phyloP scores from a whole-genome alignment of 73 alveolate species.

The Durusdinium trenchii region DNA sequence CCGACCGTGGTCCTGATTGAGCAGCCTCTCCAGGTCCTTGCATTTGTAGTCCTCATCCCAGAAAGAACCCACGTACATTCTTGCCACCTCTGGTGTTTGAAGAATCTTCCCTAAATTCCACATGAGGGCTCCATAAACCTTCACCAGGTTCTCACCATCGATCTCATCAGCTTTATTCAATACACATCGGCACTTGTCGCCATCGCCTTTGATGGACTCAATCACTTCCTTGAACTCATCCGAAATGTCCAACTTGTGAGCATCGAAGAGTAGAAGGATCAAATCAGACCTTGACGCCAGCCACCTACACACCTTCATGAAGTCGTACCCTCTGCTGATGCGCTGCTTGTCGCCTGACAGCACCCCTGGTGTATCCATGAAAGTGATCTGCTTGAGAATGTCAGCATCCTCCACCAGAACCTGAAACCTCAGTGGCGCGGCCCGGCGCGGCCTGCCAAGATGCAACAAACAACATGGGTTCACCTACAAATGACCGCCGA shows the following conservation, averaged over 20 bases:
- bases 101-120: slow-evolving; percentile 90
- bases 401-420: slow-evolving; percentile 80
- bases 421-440: slow-evolving; percentile 28
- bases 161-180: slow-evolving; percentile 26
- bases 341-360: slow-evolving; percentile 93
- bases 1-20: slow-evolving; percentile 42
- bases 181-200: slow-evolving; percentile 88
- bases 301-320: slow-evolving; percentile 89
- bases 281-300: slow-evolving; percentile 59
- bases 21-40: slow-evolving; percentile 81
- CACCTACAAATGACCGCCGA: background rate
- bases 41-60: slow-evolving; percentile 91
- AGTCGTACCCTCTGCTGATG: slow-evolving; percentile 82
- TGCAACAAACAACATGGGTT: background rate
- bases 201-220: slow-evolving; percentile 68
- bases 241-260: slow-evolving; percentile 89
- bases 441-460: background rate
- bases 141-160: background rate
- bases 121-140: slow-evolving; percentile 76
- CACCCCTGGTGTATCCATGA: slow-evolving; percentile 93
- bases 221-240: slow-evolving; percentile 85
- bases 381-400: slow-evolving; percentile 73
- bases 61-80: slow-evolving; percentile 93
- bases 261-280: slow-evolving; percentile 80
- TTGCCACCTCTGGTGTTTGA: slow-evolving; percentile 93